A percentile compares a stretch with the other conserved stretches of the same genome.
These are phyloP conservation scores for Adiantum capillusveneris DNA, from an alignment of 75 land plant species.

Conservation along the genomic window DNA sequence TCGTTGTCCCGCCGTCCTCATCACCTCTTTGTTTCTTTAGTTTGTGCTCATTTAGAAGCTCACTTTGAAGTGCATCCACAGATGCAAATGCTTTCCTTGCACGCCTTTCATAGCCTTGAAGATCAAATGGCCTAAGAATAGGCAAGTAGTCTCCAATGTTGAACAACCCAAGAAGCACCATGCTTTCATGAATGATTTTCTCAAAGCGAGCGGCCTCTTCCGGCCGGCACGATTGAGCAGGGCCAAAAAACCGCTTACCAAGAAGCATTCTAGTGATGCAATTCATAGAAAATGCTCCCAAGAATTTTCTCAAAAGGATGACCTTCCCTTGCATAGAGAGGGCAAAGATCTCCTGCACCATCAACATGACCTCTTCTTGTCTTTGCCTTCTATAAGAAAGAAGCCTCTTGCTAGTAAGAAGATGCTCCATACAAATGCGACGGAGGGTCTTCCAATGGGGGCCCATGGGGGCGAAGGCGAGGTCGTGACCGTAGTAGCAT, in stretches of 20 bases:
- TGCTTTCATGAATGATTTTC: constrained; percentile 58
- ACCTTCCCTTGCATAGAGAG: constrained; percentile 7
- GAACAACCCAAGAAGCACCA: constrained; percentile 46
- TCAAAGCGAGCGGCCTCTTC: constrained; percentile 68
- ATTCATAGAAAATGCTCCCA: constrained; percentile 87
- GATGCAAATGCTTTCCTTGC: constrained; percentile 41
- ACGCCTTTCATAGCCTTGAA: constrained; percentile 37
- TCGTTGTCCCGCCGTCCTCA: constrained; percentile 21
- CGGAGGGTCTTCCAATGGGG: constrained; percentile 76
- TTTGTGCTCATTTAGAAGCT: constrained; percentile 64
- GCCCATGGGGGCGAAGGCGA: constrained; percentile 78
- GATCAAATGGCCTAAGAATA: constrained; percentile 58
- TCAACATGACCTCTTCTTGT: constrained; percentile 39
- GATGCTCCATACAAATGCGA: constrained; percentile 80
- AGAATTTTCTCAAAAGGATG: constrained; percentile 43
- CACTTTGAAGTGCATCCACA: constrained; percentile 45
- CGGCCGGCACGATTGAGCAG: constrained; percentile 25
- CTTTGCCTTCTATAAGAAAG: constrained; percentile 16
- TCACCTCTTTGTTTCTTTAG: background rate
- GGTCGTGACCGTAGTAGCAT: constrained; percentile 54
- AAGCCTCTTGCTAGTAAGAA: constrained; percentile 66
- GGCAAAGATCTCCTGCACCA: constrained; percentile 39
- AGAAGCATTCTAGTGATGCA: constrained; percentile 79
- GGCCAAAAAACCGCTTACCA: constrained; percentile 78
- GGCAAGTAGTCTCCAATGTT: constrained; percentile 76